These are phyloP conservation scores for Hydrangea macrophylla DNA, from an alignment of 148 eudicot genomes.

Conservation along the genomic window DNA sequence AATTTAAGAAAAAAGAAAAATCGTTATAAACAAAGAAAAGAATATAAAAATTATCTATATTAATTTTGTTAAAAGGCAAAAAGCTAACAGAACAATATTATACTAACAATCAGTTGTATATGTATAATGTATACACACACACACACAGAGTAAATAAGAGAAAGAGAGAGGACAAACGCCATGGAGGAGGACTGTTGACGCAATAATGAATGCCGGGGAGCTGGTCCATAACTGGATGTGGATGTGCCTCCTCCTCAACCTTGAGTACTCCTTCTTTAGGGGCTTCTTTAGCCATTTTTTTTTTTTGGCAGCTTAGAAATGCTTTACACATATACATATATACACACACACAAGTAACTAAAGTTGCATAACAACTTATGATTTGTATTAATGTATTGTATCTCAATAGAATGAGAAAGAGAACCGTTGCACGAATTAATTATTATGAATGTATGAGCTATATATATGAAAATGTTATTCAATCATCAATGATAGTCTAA, in stretches of 20 bases:
- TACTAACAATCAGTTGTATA: not conserved
- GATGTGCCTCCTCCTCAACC: constrained; percentile 43
- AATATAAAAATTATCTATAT: not conserved
- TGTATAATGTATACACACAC: not conserved
- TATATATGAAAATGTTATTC: not conserved
- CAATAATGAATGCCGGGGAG: constrained; percentile 60
- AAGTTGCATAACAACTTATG: too few species aligned
- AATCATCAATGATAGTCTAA: not conserved
- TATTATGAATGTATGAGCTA: not conserved
- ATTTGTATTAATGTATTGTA: too few species aligned
- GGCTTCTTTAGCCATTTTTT: not conserved
- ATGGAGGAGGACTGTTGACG: constrained; percentile 71
- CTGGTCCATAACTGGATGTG: constrained; percentile 78
- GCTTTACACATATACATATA: not conserved
- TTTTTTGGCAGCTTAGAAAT: constrained; percentile 4
- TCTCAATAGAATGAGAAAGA: not conserved
- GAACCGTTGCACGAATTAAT: constrained; percentile 10
- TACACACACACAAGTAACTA: not conserved
- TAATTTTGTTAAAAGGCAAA: not conserved
- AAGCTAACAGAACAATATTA: not conserved
- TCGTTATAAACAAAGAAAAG: too few species aligned
- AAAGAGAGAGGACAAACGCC: constrained; percentile 34
- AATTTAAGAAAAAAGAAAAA: not conserved
- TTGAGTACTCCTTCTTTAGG: not conserved
- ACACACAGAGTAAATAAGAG: not conserved